These are phyloP conservation scores for Chrysoporthe puriensis DNA, from an alignment of 2,329 filamentous ascomycete genomes.

Conservation along the genomic window DNA sequence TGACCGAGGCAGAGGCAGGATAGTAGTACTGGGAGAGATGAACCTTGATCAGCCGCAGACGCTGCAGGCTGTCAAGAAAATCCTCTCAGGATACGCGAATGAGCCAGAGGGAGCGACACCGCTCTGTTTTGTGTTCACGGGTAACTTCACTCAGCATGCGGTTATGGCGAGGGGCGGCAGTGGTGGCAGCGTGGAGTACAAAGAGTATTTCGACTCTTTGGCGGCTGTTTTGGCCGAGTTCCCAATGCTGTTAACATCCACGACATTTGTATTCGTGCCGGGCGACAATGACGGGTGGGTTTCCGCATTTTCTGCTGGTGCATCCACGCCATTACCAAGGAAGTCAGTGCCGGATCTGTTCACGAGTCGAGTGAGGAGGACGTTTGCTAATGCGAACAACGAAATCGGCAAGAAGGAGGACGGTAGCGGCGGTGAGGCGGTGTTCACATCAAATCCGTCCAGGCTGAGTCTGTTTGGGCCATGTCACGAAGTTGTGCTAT, in stretches of 20 bases:
- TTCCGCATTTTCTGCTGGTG: conserved; percentile 79
- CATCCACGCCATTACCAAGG: conserved; percentile 70
- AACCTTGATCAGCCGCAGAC: conserved; percentile 85
- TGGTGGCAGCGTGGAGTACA: conserved; percentile 90
- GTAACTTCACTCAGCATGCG: conserved; percentile 76
- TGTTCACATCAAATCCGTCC: conserved; percentile 89
- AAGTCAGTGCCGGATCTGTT: conserved; percentile 84
- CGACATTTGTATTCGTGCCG: conserved; percentile 90
- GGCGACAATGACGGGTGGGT: conserved; percentile 98
- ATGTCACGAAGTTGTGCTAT: conserved; percentile 82
- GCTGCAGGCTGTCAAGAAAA: conserved; percentile 77
- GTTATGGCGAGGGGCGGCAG: conserved; percentile 69
- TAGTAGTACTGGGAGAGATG: conserved; percentile 83
- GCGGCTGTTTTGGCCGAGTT: conserved; percentile 84
- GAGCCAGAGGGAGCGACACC: conserved; percentile 69
- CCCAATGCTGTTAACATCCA: conserved; percentile 74
- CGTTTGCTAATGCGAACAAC: conserved; percentile 76
- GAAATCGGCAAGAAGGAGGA: conserved; percentile 58
- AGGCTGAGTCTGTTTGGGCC: conserved; percentile 85
- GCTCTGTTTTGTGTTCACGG: conserved; percentile 79
- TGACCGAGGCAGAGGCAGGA: conserved; percentile 49
- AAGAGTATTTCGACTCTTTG: conserved; percentile 90
- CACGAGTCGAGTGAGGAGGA: conserved; percentile 81
- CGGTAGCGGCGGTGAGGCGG: conserved; percentile 67
- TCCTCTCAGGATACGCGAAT: conserved; percentile 74